These are phyloP conservation scores for Cinchona pubescens DNA, from an alignment of 257 asterid species.

Conservation along the genomic window DNA sequence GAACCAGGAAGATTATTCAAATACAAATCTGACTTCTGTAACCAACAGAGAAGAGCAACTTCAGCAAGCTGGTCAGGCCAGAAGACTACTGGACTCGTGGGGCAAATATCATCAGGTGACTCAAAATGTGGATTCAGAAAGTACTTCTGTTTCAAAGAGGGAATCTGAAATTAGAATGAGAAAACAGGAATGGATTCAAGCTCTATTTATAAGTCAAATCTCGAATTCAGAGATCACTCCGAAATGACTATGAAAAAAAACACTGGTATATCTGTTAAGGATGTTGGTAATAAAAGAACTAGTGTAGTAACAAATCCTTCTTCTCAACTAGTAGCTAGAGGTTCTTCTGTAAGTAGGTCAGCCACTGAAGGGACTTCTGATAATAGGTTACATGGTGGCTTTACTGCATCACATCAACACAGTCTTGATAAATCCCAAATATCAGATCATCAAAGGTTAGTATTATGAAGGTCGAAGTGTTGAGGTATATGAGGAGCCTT, in stretches of 20 bases:
- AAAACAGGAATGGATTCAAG: conserved; percentile 37
- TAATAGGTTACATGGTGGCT: conserved; percentile 25
- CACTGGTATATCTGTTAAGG: conserved; percentile 27
- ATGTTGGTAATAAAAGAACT: conserved; percentile 28
- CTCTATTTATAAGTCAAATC: conserved; percentile 37
- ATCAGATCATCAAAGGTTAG: too few relatives aligned
- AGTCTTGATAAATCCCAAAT: conserved; percentile 23
- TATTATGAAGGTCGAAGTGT: too few relatives aligned
- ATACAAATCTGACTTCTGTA: conserved; percentile 22
- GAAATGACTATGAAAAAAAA: conserved; percentile 29
- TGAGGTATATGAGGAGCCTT: conserved; percentile 30
- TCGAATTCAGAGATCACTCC: conserved; percentile 27
- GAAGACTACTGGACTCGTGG: conserved; percentile 40
- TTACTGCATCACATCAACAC: conserved; percentile 20
- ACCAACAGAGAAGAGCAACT: conserved; percentile 41
- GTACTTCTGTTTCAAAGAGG: conserved; percentile 31
- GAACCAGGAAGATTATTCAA: conserved; percentile 40
- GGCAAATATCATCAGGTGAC: conserved; percentile 37
- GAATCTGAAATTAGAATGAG: conserved; percentile 33
- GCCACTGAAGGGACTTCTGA: conserved; percentile 28
- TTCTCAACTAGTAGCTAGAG: conserved; percentile 30
- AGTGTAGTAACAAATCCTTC: conserved; percentile 27
- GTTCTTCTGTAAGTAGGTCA: conserved; percentile 25
- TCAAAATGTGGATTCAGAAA: conserved; percentile 21
- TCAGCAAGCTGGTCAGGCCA: conserved; percentile 34